Evolutionary conservation across 805 yeast genomes (phyloP), one percentile per base, ranked within the genome.

Genomic region (Debaryomyces maramus): DNA sequence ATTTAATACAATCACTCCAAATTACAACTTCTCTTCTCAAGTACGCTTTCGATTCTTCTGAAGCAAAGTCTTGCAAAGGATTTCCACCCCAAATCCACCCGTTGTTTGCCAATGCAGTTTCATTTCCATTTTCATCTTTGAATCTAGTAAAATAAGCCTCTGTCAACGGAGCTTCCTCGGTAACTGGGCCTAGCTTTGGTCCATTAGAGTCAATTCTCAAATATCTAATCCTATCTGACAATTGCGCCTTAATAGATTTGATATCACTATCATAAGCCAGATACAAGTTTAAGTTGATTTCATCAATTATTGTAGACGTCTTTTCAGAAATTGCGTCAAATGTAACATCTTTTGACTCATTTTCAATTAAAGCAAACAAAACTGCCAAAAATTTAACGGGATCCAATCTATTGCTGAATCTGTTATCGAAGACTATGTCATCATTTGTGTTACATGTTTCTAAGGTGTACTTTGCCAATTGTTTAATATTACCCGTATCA

Each of bases 1-100:
- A 70, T 60, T 91, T 91, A 40, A 91, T 90, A 70, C 99, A 91
- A 58, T 91, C 99, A 3, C 96, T 93, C 99, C 99, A 91, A 18
- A 91, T 87, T 50, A 91, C 89, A 9, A 91, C 96, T 61, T 91
- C 97, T 57, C 99, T 78, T 38, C 95, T 74, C 36, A 91, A 64
- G 56, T 93, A 91, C 3, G 95, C 90, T 55, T 79, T 84, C 4
- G 95, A 80, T 39, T 81, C 52, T 20, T 73, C 61, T 0, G 96
- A 85, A 0, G 98, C 99, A 74, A 91, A 91, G 64, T 91, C 98
- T 3, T 88, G 84, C 41, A 90, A 64, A 2, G 98, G 97, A 50
- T 91, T 83, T 8, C 96, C 97, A 38, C 88, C 90, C 99, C 99
- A 91, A 41, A 93, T 88, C 97, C 98, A 91, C 34, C 99, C 99